Base-by-base conservation (phyloP, 2,329 filamentous ascomycete species). In the Phyllosticta citrichinensis region DNA sequence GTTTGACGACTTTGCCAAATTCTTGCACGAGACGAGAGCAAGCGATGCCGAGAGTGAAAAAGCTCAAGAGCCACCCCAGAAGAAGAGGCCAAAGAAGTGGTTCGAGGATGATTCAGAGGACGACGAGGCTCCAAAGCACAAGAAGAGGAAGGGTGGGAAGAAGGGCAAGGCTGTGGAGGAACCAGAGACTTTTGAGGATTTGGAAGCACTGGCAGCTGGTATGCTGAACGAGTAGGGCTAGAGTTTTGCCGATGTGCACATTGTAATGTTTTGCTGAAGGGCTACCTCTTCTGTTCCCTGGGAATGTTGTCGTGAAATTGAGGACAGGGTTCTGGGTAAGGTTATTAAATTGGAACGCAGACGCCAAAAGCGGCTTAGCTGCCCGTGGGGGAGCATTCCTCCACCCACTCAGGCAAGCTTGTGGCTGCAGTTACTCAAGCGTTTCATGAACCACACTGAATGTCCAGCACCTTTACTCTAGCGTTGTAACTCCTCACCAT, bases 141-240 rank as follows among this genome's bases (percentile, higher is more conserved):
- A 71, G 67, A 68, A 24, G 19, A 59, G 54, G 59, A 78, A 75
- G 70, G 71, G 66, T 57, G 73, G 73, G 67, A 73, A 70, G 66
- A 76, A 74, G 66, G 77, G 75, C 69, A 76, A 77, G 60, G 77
- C 82, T 83, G 75, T 79, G 83, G 81, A 85, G 58, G 86, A 90
- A 76, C 88, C 88, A 12, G 87, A 91, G 74, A 92, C 87, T 52
- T 76, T 93, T 67, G 87, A 91, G 72, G 88, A 92, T 73, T 79
- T 91, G 67, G 89, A 93, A 75, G 84, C 86, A 51, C 74, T 93
- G 74, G 90, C 90, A 60, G 83, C 87, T 53, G 87, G 87, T 3
- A 74, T 94, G 72, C 73, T 95, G 70, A 82, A 64, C 5, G 50
- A 56, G 25, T 17, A 52, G 1, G 24, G n/a, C 22, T 8, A 8